Evolutionary conservation across 345 rosid species (phyloP).

Genomic region (Eucalyptus victrix): DNA sequence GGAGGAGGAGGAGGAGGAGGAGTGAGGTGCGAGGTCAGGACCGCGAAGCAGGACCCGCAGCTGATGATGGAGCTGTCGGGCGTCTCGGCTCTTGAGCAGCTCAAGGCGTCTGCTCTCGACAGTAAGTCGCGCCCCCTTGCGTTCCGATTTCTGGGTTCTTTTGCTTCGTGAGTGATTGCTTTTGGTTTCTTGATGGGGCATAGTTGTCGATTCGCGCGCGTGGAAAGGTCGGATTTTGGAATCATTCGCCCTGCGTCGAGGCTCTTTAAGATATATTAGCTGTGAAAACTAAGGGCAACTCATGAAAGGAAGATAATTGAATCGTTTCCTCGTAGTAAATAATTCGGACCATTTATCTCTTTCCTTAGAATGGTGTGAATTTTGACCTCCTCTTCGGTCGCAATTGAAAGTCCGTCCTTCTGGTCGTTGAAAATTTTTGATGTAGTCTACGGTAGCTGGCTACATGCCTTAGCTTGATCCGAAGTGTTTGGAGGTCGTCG

Average conservation of each 20-base stretch:
- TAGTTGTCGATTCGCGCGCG: background rate
- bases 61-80: conserved; percentile 13
- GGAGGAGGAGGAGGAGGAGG: background rate
- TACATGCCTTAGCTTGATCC: background rate
- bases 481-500: background rate
- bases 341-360: background rate
- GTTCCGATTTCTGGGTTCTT: background rate
- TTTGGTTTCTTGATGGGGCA: background rate
- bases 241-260: background rate
- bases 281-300: background rate
- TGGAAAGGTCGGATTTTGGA: background rate
- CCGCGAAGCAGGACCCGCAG: background rate
- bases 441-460: background rate
- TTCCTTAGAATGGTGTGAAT: background rate
- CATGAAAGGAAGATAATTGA: background rate
- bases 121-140: conserved; percentile 9
- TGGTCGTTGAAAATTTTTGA: background rate
- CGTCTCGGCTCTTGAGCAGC: conserved; percentile 56
- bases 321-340: background rate
- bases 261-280: background rate
- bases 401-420: background rate
- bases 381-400: background rate
- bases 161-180: background rate
- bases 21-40: background rate
- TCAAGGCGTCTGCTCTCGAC: conserved; percentile 56